Evolutionary conservation across 2,329 filamentous ascomycete genomes (phyloP).

Genomic region (Raffaelea deltoideospora): DNA sequence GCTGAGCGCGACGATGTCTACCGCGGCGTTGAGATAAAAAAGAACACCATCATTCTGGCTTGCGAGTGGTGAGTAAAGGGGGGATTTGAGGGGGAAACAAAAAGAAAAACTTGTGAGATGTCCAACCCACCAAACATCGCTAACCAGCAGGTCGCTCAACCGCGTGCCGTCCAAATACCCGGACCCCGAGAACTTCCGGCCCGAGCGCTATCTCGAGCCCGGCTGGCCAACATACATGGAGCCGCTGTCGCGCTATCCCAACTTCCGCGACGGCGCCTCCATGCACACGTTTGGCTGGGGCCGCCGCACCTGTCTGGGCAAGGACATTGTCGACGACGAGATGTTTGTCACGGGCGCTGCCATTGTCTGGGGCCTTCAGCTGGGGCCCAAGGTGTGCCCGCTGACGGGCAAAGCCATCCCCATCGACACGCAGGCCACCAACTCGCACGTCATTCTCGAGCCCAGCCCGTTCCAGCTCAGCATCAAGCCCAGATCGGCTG

Average conservation of each 20-base stretch:
- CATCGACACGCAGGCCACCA: constrained; percentile 33
- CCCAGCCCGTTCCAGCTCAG: constrained; percentile 30
- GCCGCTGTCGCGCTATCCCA: constrained; percentile 47
- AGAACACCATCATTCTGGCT: constrained; percentile 31
- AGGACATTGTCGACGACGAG: constrained; percentile 47
- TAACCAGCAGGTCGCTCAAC: constrained; percentile 32
- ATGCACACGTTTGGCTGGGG: constrained; percentile 54
- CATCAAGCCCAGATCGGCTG: constrained; percentile 24
- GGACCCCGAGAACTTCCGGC: constrained; percentile 45
- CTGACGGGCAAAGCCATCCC: constrained; percentile 24
- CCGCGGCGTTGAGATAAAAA: constrained; percentile 29
- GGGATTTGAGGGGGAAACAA: too few relatives aligned
- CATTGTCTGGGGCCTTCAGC: constrained; percentile 34
- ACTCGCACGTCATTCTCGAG: constrained; percentile 37
- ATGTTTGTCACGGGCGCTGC: constrained; percentile 33
- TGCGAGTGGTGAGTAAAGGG: constrained; percentile 28
- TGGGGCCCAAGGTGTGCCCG: constrained; percentile 23
- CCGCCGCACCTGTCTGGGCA: constrained; percentile 45
- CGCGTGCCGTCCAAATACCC: constrained; percentile 44
- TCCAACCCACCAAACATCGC: neutral
- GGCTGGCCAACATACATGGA: constrained; percentile 49
- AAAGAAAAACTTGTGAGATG: neutral
- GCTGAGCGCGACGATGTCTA: constrained; percentile 30
- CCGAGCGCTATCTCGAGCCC: constrained; percentile 48
- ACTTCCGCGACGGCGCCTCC: constrained; percentile 39